Base-by-base conservation (phyloP, 1,139 yeast genomes). In the Nadsonia commutata region DNA sequence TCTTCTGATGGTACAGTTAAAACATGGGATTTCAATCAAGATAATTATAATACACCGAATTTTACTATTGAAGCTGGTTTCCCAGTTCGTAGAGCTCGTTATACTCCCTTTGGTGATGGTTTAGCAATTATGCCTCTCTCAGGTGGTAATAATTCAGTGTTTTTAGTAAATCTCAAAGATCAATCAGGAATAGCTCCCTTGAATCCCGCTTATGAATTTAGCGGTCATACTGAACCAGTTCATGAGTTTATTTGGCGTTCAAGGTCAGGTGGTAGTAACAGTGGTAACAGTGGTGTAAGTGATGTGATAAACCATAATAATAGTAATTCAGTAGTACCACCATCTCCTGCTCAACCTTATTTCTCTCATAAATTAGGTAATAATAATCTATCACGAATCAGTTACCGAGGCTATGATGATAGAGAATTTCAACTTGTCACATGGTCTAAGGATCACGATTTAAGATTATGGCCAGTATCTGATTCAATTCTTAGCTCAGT, bases 101-200 rank as follows among this genome's bases (percentile, higher is more conserved):
- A 79, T 46, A 65, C 88, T 23, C 98, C 98, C 0, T 85, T 86
- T 66, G 97, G 97, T 1, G 67, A 72, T 19, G 95, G 90, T n/a
- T 82, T 90, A 57, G 84, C 93, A 11, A 74, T 90, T 3, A 82
- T 86, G 85, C 98, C 98, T 0, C 66, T 82, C 44, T 65, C 94
- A 43, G 96, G 94, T 0, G 97, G 97, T 2, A 70, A 72, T 20
- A 78, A 90, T 59, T 70, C 86, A 0, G 70, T 86, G 1, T 81
- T 78, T 55, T 62, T 88, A 23, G 73, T 80, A 18, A 76, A 78
- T 18, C 59, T 62, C 27, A 55, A 60, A 39, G 55, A 51, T 5
- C 62, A 65, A 1, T 60, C 55, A 11, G 47, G 52, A 4, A 43
- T 45, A 11, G 41, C 17, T 6, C 22, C 22, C 3, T 60, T 80